Evolutionary conservation across 108 stramenopile genomes (phyloP).

Genomic region (Stephanodiscus minutulus): DNA sequence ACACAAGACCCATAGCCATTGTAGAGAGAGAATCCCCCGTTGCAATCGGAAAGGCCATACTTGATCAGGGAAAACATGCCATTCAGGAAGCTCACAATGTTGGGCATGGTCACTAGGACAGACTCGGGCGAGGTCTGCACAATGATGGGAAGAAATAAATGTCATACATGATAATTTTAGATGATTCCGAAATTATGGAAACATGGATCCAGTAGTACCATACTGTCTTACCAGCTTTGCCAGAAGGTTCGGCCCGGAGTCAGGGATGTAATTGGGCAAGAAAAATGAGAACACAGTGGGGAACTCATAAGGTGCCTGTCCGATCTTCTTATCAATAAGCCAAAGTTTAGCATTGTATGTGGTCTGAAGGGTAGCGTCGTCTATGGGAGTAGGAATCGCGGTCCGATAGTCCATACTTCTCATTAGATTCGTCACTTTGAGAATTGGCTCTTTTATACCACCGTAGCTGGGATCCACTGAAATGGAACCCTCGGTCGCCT

Average conservation of each 20-base stretch:
- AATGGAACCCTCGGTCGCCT: conserved; percentile 47
- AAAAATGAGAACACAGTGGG: conserved; percentile 60
- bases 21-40: conserved; percentile 42
- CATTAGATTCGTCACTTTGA: conserved; percentile 58
- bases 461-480: conserved; percentile 65
- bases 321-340: conserved; percentile 46
- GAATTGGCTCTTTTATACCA: conserved; percentile 61
- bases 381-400: conserved; percentile 17
- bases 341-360: conserved; percentile 22
- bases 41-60: conserved; percentile 55
- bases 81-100: conserved; percentile 43
- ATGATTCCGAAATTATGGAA: too few relatives aligned
- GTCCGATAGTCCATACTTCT: conserved; percentile 57
- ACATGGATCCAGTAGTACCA: too few relatives aligned
- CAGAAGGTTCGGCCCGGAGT: conserved; percentile 21
- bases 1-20: conserved; percentile 27
- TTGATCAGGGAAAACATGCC: conserved; percentile 54
- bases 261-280: conserved; percentile 53
- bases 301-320: conserved; percentile 45
- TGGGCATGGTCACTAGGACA: conserved; percentile 50
- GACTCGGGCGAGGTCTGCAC: conserved; percentile 56
- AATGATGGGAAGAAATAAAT: too few relatives aligned
- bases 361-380: conserved; percentile 30
- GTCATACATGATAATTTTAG: too few relatives aligned
- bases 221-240: too few relatives aligned